Base-by-base conservation (phyloP, 169 alveolate species). In the Besnoitia besnoiti region DNA sequence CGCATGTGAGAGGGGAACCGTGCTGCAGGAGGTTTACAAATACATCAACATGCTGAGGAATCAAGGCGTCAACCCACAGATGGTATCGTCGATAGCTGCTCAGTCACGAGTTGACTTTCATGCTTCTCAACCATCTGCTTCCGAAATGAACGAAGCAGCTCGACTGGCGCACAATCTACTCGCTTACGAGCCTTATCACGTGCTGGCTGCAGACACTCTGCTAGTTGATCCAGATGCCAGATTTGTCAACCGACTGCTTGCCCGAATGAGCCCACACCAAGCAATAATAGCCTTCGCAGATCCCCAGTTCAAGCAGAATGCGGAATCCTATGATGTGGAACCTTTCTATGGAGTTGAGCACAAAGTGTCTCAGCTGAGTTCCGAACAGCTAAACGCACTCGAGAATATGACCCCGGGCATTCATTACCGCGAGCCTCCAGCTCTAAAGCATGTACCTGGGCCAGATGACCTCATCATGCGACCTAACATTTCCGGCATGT, bases 251-350 rank as follows among this genome's bases (percentile, higher is more conserved):
- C 95, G 87, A 62, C 87, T 92, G 85, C 90, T 92, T 37, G 75
- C 55, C n/a, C 61, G 35, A 51, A 87, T 92, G 93, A 61, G 90
- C 42, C 91, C 93, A 42, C 59, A 90, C 10, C 79, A 55, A 21
- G 95, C 93, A 27, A 93, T 93, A 27, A 80, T 93, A 19, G 93
- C 95, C 35, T 93, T 93, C 61, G 39, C 94, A 7, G 95, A 93
- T 80, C 95, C 95, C 14, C 55, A 90, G 14, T 87, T 93, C 59
- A 84, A 67, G n/a, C 77, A 59, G 55, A 85, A 51, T 33, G 85
- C 75, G 50, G 88, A 85, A 39, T 35, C 39, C 55, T 80, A 59
- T 80, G 80, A 89, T 30, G 79, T 77, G 42, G 95, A 93, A 37
- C 95, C 95, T 16, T 93, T 75, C 75, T 93, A 93, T 39, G 94